phyloP scores from a whole-genome alignment of 2,329 filamentous ascomycete genomes.

The Zalaria obscura region DNA sequence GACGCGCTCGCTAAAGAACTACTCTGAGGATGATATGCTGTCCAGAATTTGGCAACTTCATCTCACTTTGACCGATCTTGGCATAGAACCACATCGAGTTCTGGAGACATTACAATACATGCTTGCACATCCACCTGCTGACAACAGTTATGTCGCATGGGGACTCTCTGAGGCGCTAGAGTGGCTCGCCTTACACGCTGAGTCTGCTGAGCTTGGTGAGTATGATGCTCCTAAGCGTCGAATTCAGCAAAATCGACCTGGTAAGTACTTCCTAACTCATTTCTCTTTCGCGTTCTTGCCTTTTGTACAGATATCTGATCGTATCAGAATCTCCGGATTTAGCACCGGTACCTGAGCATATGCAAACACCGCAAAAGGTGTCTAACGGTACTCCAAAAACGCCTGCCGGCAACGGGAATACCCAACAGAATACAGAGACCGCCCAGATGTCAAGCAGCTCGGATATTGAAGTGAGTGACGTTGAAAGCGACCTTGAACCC shows the following conservation, averaged over 20 bases:
- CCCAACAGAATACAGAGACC: no score
- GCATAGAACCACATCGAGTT: conserved; percentile 51
- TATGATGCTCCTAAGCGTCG: conserved; percentile 18
- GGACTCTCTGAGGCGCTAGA: conserved; percentile 78
- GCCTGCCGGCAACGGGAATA: no score
- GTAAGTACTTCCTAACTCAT: background rate
- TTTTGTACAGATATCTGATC: conserved; percentile 1
- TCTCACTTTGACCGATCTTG: conserved; percentile 53
- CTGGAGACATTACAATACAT: conserved; percentile 51
- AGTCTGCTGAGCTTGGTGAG: conserved; percentile 17
- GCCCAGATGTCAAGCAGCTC: no score
- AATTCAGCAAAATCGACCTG: conserved; percentile 2
- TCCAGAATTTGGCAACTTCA: conserved; percentile 75
- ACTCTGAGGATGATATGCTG: conserved; percentile 61
- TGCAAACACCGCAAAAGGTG: no score
- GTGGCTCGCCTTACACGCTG: conserved; percentile 72
- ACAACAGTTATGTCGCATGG: conserved; percentile 53
- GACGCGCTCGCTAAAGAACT: conserved; percentile 2
- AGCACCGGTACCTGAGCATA: no score
- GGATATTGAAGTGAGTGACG: conserved; percentile 30
- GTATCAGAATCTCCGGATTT: background rate
- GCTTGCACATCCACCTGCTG: conserved; percentile 46
- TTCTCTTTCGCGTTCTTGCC: background rate
- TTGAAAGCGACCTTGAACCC: conserved; percentile 35
- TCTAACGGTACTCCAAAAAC: no score